Conservation (phyloP, 1,284 basidiomycete genomes). For the Lentinula novae-zelandiae region DNA sequence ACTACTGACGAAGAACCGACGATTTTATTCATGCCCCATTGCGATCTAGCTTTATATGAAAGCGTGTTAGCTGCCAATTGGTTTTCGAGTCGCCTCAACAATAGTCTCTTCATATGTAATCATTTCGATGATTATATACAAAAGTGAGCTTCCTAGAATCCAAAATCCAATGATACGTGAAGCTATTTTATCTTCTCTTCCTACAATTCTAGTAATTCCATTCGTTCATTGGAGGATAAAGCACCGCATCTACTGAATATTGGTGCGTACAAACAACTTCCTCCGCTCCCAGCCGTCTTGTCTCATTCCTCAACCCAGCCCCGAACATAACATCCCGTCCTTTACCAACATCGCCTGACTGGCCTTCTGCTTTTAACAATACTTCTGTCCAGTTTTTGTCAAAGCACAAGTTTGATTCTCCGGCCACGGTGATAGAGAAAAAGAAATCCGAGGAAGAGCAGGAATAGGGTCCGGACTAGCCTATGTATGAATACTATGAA, state of each 20-base stretch:
- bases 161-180: too few species aligned
- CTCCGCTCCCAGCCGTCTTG: conserved; percentile 25
- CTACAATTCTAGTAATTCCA: conserved; percentile 34
- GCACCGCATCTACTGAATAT: conserved; percentile 35
- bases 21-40: conserved; percentile 75
- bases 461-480: too few species aligned
- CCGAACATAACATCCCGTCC: background rate
- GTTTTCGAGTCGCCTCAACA: conserved; percentile 34
- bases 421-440: too few species aligned
- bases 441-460: too few species aligned
- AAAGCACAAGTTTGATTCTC: background rate
- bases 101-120: conserved; percentile 38
- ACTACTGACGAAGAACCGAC: conserved; percentile 39
- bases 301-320: conserved; percentile 38
- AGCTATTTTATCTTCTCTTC: conserved; percentile 3
- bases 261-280: conserved; percentile 26
- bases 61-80: conserved; percentile 60
- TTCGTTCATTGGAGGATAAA: conserved; percentile 30
- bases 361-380: conserved; percentile 68
- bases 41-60: conserved; percentile 68
- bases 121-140: conserved; percentile 43
- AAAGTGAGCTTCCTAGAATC: conserved; percentile 32
- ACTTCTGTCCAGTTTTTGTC: conserved; percentile 49
- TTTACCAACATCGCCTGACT: conserved; percentile 43
- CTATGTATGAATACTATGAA: too few species aligned